Conservation (phyloP, 2,329 filamentous ascomycete genomes). For the Blastomyces parvus region DNA sequence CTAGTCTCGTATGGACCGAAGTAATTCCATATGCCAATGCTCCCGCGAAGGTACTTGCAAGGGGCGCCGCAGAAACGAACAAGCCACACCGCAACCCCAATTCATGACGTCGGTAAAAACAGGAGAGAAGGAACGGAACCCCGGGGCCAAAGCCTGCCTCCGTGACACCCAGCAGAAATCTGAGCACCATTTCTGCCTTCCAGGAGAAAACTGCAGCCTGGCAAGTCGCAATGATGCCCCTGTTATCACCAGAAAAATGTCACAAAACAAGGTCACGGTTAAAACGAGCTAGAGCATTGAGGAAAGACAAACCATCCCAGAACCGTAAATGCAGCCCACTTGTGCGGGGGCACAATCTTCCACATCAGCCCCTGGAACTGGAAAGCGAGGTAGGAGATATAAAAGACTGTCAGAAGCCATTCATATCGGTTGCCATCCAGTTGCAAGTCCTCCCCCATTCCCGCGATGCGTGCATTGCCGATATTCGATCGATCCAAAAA, state of each 20-base stretch:
- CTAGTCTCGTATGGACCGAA: conserved; percentile 46
- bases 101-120: conserved; percentile 51
- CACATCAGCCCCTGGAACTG: conserved; percentile 37
- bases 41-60: conserved; percentile 72
- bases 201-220: conserved; percentile 39
- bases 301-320: conserved; percentile 30
- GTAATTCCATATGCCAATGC: conserved; percentile 58
- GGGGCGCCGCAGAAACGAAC: conserved; percentile 49
- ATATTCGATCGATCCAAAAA: conserved; percentile 43
- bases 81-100: conserved; percentile 48
- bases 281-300: background rate
- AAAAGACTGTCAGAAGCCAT: conserved; percentile 47
- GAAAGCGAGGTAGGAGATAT: conserved; percentile 41
- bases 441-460: conserved; percentile 43
- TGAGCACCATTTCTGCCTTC: conserved; percentile 41
- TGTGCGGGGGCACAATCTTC: conserved; percentile 35
- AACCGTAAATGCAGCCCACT: conserved; percentile 37
- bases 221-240: conserved; percentile 41
- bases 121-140: conserved; percentile 44
- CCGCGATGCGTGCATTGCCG: conserved; percentile 47
- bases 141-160: conserved; percentile 41
- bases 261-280: background rate
- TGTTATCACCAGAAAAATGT: conserved; percentile 14
- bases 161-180: conserved; percentile 40
- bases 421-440: conserved; percentile 41